phyloP scores from a whole-genome alignment of 2,329 filamentous ascomycete genomes.

The Colletotrichum filicis region DNA sequence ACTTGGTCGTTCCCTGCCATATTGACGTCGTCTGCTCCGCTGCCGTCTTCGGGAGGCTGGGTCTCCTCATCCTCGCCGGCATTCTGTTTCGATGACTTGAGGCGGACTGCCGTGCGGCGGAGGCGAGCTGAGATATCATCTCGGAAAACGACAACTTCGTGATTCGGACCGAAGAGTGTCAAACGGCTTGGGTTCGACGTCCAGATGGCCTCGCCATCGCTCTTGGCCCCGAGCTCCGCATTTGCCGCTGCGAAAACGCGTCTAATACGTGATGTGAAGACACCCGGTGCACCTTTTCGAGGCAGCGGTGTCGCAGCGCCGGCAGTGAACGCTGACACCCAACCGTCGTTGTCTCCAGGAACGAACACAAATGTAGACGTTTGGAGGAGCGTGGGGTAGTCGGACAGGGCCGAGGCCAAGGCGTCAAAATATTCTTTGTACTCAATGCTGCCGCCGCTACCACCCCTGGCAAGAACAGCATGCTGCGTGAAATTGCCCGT shows the following conservation, averaged over 20 bases:
- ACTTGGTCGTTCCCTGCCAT: slow-evolving; percentile 44
- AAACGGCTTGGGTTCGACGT: slow-evolving; percentile 87
- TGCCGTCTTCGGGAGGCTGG: slow-evolving; percentile 25
- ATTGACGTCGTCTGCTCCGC: slow-evolving; percentile 41
- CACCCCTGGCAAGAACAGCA: slow-evolving; percentile 74
- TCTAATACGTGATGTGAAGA: slow-evolving; percentile 90
- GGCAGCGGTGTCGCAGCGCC: slow-evolving; percentile 79
- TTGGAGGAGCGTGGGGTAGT: slow-evolving; percentile 84
- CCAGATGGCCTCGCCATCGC: slow-evolving; percentile 81
- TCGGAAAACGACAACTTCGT: slow-evolving; percentile 87
- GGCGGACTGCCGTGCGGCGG: slow-evolving; percentile 78
- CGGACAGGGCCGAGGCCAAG: slow-evolving; percentile 82
- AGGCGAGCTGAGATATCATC: slow-evolving; percentile 88
- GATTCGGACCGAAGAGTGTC: slow-evolving; percentile 85
- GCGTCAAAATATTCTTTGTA: slow-evolving; percentile 97
- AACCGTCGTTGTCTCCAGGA: slow-evolving; percentile 97
- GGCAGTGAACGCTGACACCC: slow-evolving; percentile 86
- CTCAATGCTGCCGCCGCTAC: slow-evolving; percentile 85
- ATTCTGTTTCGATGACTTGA: slow-evolving; percentile 60
- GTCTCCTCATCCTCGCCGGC: slow-evolving; percentile 44
- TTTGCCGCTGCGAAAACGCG: slow-evolving; percentile 84
- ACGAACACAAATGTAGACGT: slow-evolving; percentile 90
- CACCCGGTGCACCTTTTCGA: slow-evolving; percentile 78
- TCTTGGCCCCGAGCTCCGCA: slow-evolving; percentile 65
- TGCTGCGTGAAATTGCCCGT: slow-evolving; percentile 84